Base-by-base conservation (phyloP, 2,329 filamentous ascomycete genomes). In the Cytospora leucostoma region DNA sequence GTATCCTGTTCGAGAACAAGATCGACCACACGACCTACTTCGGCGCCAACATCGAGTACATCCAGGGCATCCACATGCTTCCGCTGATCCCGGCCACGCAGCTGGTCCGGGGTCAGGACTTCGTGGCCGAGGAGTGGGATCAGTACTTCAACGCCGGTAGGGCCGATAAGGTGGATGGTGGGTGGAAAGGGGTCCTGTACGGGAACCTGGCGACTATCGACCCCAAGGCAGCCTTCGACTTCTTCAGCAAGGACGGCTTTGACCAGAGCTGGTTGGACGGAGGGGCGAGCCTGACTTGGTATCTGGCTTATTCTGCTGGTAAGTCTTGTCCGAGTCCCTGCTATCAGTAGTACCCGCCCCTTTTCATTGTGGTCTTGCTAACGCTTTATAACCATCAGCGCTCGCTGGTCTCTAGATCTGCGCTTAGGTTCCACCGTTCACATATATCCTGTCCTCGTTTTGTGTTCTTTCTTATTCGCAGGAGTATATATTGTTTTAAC, bases 11-110 rank as follows among this genome's bases (percentile, higher is more conserved):
- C 71, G 94, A 98, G 77, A 97, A 97, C 80, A 98, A 98, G 77
- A 84, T 93, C 60, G 92, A 98, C 74, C 92, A 97, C 75, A 89
- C 90, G 4, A 97, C 94, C 1, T 97, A 92, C 77, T 97, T 97
- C 71, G 91, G 92, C 53, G 74, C 79, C 57, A 85, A 88, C 63
- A 82, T 86, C 13, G 89, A 94, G 75, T 91, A 86, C 67, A 83
- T 93, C 63, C 77, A 83, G 68, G 90, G 89, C 57, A 66, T 66
- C 19, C 63, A 66, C 75, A 91, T 91, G 87, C 77, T 91, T 32
- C 89, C 89, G 7, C 74, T 90, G 34, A 79, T 85, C 53, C 87
- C 89, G 1, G 71, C 84, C 61, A 89, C 89, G 1, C 80, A 88
- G 6, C 85, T 90, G 64, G 86, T 88, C 6, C 86, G 95, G 21